These are phyloP conservation scores for Scutellaria baicalensis DNA, from an alignment of 257 asterid species.

Conservation along the genomic window DNA sequence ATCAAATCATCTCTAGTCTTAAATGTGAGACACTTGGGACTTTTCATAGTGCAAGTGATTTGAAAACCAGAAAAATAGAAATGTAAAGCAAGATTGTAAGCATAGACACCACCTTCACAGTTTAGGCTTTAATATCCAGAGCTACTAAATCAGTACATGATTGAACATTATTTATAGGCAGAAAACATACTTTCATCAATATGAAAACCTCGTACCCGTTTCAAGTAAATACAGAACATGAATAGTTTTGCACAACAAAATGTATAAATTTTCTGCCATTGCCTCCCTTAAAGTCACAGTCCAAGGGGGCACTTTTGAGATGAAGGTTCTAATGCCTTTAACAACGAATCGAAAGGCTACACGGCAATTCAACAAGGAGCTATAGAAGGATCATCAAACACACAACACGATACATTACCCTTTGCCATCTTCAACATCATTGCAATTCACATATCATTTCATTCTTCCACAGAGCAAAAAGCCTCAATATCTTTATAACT, in stretches of 20 bases:
- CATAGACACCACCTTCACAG: not conserved
- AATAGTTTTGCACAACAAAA: too few relatives aligned
- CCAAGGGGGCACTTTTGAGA: not conserved
- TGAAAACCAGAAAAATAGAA: not conserved
- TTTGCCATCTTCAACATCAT: not conserved
- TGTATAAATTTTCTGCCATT: not conserved
- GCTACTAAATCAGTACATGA: not conserved
- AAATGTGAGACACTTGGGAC: not conserved
- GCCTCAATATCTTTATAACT: not conserved
- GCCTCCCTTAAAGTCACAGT: not conserved
- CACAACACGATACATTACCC: too few relatives aligned
- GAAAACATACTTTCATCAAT: not conserved
- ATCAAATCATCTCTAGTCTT: not conserved
- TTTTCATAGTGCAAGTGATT: not conserved
- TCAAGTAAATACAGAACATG: not conserved
- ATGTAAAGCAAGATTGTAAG: not conserved
- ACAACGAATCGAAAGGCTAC: not conserved
- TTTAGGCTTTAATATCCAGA: not conserved
- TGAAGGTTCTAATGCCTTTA: not conserved
- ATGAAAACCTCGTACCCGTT: not conserved
- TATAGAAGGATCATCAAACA: not conserved
- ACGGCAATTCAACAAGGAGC: not conserved
- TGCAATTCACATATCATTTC: not conserved
- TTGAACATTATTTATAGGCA: not conserved
- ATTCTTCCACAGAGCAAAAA: not conserved